These are phyloP conservation scores for Calonectria pseudoturangicola DNA, from an alignment of 2,329 filamentous ascomycete species.

Conservation along the genomic window DNA sequence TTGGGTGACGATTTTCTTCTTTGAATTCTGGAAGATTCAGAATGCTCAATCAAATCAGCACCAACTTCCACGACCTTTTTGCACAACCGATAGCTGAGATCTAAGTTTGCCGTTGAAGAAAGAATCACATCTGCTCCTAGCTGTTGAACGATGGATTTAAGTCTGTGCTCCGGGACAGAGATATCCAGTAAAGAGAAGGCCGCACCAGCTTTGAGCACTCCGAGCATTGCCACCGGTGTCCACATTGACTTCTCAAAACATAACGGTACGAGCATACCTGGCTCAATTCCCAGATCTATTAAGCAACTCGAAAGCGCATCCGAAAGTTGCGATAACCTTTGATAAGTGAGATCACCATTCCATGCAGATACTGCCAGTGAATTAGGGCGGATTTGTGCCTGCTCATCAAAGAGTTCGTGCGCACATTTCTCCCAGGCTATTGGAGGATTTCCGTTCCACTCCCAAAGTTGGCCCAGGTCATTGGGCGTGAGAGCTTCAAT, in stretches of 20 bases:
- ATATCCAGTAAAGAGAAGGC: constrained; percentile 48
- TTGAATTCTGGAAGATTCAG: background rate
- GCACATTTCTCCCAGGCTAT: constrained; percentile 43
- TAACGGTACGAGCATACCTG: constrained; percentile 44
- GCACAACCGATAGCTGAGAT: background rate
- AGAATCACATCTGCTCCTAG: background rate
- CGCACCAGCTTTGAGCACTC: constrained; percentile 52
- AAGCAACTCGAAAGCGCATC: constrained; percentile 61
- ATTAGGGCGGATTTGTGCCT: constrained; percentile 34
- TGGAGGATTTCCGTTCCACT: constrained; percentile 40
- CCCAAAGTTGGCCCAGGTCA: constrained; percentile 47
- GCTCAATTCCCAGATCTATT: constrained; percentile 52
- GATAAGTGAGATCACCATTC: constrained; percentile 61
- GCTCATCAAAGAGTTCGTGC: constrained; percentile 41
- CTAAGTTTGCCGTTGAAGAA: background rate
- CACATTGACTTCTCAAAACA: constrained; percentile 52
- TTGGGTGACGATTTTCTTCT: background rate
- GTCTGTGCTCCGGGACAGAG: constrained; percentile 38
- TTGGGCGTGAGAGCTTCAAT: constrained; percentile 8
- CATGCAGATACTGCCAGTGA: constrained; percentile 50
- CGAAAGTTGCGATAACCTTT: constrained; percentile 62
- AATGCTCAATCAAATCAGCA: background rate
- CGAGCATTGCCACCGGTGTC: constrained; percentile 50
- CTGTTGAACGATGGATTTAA: constrained; percentile 36
- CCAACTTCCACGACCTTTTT: background rate